These are phyloP conservation scores for Berberis vulgaris DNA, from an alignment of 164 flowering plant genomes.

Conservation along the genomic window DNA sequence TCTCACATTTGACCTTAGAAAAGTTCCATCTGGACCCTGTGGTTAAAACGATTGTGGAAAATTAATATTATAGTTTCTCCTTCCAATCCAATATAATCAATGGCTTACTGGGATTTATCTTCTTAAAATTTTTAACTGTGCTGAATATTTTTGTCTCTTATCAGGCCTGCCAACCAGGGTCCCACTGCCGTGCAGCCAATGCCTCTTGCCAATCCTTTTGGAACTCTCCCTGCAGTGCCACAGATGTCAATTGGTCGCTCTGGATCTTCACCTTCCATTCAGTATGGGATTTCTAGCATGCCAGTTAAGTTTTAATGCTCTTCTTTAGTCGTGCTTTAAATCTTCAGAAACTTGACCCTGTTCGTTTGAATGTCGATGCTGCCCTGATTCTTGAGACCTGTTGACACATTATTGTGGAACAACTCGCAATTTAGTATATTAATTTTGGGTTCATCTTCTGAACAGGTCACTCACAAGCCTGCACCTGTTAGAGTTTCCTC, in stretches of 20 bases:
- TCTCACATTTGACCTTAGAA: too few relatives aligned
- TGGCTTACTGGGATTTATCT: too few relatives aligned
- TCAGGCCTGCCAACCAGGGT: constrained; percentile 5
- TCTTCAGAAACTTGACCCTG: not conserved
- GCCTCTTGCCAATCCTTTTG: constrained; percentile 63
- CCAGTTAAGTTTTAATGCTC: constrained; percentile 39
- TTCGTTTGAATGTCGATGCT: not conserved
- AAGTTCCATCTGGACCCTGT: too few relatives aligned
- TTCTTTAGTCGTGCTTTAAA: not conserved
- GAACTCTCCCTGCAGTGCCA: constrained; percentile 76
- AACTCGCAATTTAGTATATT: not conserved
- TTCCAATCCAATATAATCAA: too few relatives aligned
- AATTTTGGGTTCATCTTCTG: too few relatives aligned
- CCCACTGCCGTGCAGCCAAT: constrained; percentile 34
- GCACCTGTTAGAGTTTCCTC: constrained; percentile 24
- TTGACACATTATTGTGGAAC: not conserved
- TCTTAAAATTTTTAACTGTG: too few relatives aligned
- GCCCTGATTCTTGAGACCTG: too few relatives aligned
- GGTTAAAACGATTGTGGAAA: too few relatives aligned
- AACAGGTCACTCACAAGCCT: constrained; percentile 78
- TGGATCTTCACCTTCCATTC: constrained; percentile 47
- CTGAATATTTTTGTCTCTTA: too few relatives aligned
- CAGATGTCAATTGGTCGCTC: constrained; percentile 24
- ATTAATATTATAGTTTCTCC: too few relatives aligned
- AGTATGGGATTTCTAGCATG: constrained; percentile 87